Evolutionary conservation across 371 early-diverging fungal species (phyloP).

Genomic region (Mycotypha africana): DNA sequence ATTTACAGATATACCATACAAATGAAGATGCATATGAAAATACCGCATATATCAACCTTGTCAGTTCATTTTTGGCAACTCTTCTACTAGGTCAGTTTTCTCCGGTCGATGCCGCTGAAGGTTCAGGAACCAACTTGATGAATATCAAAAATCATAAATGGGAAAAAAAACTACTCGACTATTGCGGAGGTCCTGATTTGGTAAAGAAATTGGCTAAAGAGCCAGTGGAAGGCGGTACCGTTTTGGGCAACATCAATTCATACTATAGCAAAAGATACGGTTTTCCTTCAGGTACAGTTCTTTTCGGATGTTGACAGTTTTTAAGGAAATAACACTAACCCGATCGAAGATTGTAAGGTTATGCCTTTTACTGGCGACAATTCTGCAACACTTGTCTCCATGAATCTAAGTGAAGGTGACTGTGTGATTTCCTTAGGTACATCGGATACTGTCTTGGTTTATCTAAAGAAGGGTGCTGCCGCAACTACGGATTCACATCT

Average conservation of each 20-base stretch:
- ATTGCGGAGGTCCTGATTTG: constrained; percentile 41
- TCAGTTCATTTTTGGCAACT: constrained; percentile 68
- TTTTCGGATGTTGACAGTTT: not conserved
- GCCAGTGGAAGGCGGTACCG: constrained; percentile 33
- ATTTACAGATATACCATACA: constrained; percentile 27
- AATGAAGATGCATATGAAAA: constrained; percentile 25
- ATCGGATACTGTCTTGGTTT: constrained; percentile 70
- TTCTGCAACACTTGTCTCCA: constrained; percentile 64
- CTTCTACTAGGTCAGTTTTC: constrained; percentile 58
- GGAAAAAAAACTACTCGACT: constrained; percentile 36
- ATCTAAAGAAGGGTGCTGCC: constrained; percentile 45
- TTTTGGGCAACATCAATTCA: constrained; percentile 32
- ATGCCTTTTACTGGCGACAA: constrained; percentile 84
- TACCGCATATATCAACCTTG: constrained; percentile 61
- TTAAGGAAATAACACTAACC: too few species aligned
- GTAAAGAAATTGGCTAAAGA: constrained; percentile 34
- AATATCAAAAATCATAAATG: constrained; percentile 58
- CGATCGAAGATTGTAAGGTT: constrained; percentile 60
- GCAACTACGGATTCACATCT: constrained; percentile 55
- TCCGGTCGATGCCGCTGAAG: constrained; percentile 73
- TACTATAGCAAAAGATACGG: constrained; percentile 54
- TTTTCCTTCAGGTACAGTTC: constrained; percentile 56
- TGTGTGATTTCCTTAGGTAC: constrained; percentile 77
- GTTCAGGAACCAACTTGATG: constrained; percentile 79
- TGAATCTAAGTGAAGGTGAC: constrained; percentile 54